A percentile compares a stretch with the other conserved stretches of the same genome.
phyloP scores from a whole-genome alignment of 2,329 filamentous ascomycete species.

The Fusarium pseudoanthophilum region DNA sequence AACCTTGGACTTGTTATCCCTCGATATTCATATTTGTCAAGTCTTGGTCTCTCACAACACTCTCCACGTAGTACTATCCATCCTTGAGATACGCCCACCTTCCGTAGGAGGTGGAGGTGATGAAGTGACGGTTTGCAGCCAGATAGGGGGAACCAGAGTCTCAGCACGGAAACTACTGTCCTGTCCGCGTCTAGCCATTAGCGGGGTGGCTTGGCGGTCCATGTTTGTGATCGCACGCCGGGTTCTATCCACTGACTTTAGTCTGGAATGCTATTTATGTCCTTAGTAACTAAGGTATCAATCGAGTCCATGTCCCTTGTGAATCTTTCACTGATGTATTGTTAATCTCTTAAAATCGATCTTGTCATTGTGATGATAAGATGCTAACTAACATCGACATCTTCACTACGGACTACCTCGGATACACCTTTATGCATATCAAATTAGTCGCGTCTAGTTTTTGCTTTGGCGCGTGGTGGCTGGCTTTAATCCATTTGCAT shows the following conservation, averaged over 20 bases:
- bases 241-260: not conserved
- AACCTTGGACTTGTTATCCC: not conserved
- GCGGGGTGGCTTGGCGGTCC: conserved; percentile 34
- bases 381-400: not conserved
- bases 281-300: not conserved
- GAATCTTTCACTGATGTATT: not conserved
- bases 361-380: not conserved
- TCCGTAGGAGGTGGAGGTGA: not conserved
- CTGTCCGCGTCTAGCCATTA: conserved; percentile 22
- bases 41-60: not conserved
- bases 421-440: conserved; percentile 1
- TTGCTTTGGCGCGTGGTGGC: conserved; percentile 19
- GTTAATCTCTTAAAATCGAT: not conserved
- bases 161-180: conserved; percentile 34
- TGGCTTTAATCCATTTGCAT: conserved; percentile 11
- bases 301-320: not conserved
- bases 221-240: conserved; percentile 16
- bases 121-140: conserved; percentile 1
- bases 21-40: not conserved
- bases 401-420: not conserved
- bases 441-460: conserved; percentile 13
- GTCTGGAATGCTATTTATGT: conserved; percentile 26
- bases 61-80: conserved; percentile 1
- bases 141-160: conserved; percentile 33
- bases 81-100: conserved; percentile 6